A percentile compares a stretch with the other conserved stretches of the same genome.
These are phyloP conservation scores for Colletotrichum theobromicola DNA, from an alignment of 2,329 filamentous ascomycete genomes.

Conservation along the genomic window DNA sequence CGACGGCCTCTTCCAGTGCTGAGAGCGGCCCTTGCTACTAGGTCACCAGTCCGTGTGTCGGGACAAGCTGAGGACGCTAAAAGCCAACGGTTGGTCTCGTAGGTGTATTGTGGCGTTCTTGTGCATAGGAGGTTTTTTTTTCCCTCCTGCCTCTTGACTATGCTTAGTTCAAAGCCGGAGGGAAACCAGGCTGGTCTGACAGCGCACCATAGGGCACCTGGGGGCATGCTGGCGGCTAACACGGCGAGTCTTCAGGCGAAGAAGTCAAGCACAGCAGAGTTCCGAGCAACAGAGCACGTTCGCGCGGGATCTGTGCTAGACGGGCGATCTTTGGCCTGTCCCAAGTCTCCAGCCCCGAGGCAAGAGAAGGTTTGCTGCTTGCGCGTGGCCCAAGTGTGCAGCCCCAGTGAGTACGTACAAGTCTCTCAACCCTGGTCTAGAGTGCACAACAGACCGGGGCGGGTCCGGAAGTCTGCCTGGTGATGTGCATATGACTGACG, in stretches of 20 bases:
- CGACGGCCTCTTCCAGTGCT: conserved; percentile 1
- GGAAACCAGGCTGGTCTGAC: conserved; percentile 3
- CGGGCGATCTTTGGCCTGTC: neutral
- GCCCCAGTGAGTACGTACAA: neutral
- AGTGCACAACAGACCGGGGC: neutral
- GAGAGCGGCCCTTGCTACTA: conserved; percentile 9
- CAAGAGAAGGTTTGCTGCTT: neutral
- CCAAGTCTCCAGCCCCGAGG: neutral
- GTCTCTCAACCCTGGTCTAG: neutral
- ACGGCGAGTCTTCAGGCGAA: neutral
- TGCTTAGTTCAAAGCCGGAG: neutral
- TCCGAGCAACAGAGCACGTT: conserved; percentile 8
- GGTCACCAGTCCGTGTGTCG: conserved; percentile 4
- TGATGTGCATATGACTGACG: neutral
- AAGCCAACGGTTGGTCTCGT: neutral
- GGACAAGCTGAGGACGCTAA: neutral
- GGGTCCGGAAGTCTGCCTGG: neutral
- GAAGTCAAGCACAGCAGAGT: neutral
- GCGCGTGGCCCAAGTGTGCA: neutral
- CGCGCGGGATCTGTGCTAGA: neutral
- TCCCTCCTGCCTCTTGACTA: neutral
- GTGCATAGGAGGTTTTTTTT: neutral
- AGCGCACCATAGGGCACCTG: neutral
- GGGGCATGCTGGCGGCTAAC: neutral
- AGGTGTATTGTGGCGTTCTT: neutral